Evolutionary conservation across 805 yeast species (phyloP).

Genomic region (Maudiozyma serrabonitensis): DNA sequence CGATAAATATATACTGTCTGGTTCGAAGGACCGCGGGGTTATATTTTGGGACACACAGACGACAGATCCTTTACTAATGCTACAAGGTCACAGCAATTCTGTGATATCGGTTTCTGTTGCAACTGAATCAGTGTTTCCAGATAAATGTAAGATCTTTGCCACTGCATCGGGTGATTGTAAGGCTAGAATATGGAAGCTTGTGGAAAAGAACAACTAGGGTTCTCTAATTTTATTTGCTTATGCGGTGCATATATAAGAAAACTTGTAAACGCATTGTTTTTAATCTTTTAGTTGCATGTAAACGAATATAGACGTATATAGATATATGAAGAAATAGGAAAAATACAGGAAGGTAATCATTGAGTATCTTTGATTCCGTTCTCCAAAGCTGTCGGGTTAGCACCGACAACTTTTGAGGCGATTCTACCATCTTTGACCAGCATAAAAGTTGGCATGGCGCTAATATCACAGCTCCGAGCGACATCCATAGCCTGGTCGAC

Average conservation of each 20-base stretch:
- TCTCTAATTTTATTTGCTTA: too few relatives aligned
- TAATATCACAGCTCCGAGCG: conserved; percentile 50
- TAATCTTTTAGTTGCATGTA: not conserved
- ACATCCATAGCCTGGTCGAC: conserved; percentile 55
- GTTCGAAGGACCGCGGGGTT: conserved; percentile 95
- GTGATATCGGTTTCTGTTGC: conserved; percentile 92
- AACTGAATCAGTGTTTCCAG: conserved; percentile 56
- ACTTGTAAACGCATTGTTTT: too few relatives aligned
- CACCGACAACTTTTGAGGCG: conserved; percentile 55
- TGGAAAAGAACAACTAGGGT: conserved; percentile 5
- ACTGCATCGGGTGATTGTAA: conserved; percentile 97
- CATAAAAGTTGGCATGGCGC: conserved; percentile 72
- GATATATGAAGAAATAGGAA: not conserved
- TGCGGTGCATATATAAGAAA: too few relatives aligned
- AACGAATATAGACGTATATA: not conserved
- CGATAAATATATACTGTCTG: conserved; percentile 81
- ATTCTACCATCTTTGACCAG: conserved; percentile 52
- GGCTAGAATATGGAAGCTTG: conserved; percentile 94
- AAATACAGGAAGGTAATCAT: not conserved
- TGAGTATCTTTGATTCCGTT: conserved; percentile 5
- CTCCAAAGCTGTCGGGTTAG: conserved; percentile 33
- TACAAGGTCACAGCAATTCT: conserved; percentile 93
- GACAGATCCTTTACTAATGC: conserved; percentile 88
- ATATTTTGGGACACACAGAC: conserved; percentile 91
- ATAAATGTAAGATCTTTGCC: conserved; percentile 70